Conservation (phyloP, 371 early-diverging fungal genomes). For the Capillidium rhysosporum region DNA sequence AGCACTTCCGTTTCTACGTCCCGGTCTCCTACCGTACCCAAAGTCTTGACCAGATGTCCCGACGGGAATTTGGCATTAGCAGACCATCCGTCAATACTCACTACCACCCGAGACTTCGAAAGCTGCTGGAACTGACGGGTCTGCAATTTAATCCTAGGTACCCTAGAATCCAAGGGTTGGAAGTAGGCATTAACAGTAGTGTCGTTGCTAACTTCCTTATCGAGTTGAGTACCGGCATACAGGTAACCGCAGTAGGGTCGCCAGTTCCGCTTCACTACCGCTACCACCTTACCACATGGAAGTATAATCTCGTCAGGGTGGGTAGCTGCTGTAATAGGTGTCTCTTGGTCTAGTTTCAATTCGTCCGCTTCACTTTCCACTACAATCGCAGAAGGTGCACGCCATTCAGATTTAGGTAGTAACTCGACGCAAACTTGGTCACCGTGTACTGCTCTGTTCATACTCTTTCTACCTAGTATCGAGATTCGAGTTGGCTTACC, state of each 20-base stretch:
- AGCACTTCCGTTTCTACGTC: slow-evolving; percentile 90
- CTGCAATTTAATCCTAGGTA: slow-evolving; percentile 77
- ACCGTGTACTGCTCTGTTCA: slow-evolving; percentile 86
- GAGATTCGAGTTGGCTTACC: slow-evolving; percentile 49
- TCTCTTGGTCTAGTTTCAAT: slow-evolving; percentile 28
- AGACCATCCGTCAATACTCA: slow-evolving; percentile 81
- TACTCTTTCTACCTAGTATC: slow-evolving; percentile 56
- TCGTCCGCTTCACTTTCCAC: slow-evolving; percentile 48
- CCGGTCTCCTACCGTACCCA: slow-evolving; percentile 83
- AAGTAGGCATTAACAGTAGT: slow-evolving; percentile 18
- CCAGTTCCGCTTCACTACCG: slow-evolving; percentile 87
- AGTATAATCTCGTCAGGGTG: slow-evolving; percentile 22
- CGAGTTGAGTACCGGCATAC: slow-evolving; percentile 22
- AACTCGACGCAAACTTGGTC: slow-evolving; percentile 75
- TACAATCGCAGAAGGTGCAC: slow-evolving; percentile 38
- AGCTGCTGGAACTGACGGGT: slow-evolving; percentile 69
- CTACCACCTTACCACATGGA: slow-evolving; percentile 77
- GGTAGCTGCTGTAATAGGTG: slow-evolving; percentile 12
- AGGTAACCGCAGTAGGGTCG: slow-evolving; percentile 85
- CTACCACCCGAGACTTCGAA: slow-evolving; percentile 65
- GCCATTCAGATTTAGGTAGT: slow-evolving; percentile 71
- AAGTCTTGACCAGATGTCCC: slow-evolving; percentile 80
- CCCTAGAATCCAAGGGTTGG: slow-evolving; percentile 74
- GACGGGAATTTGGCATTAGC: slow-evolving; percentile 51
- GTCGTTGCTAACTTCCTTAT: slow-evolving; percentile 15